Evolutionary conservation across 257 asterid species (phyloP), one percentile per base, ranked within the genome.

Genomic region (Penstemon newberryi): DNA sequence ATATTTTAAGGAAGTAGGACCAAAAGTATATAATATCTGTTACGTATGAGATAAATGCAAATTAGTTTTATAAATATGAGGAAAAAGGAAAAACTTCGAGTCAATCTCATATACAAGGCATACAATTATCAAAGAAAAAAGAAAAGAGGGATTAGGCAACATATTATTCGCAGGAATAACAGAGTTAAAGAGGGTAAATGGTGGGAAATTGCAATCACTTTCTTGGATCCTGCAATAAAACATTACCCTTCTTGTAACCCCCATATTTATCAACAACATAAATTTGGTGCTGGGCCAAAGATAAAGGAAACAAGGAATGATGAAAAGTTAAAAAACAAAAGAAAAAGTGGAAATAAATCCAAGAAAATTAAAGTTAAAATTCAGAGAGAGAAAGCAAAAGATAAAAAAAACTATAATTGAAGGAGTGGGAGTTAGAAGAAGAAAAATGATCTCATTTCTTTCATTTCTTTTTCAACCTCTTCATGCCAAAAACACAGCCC

Each of bases 281-380:
- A 49, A 70, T 62, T 60, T 76, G 66, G 64, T 79, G 89, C 75
- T 71, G 84, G 77, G 71, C 85, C 76, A 81, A 85, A 75, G 84
- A 79, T 79, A 83, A 87, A 82, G 84, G 66, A 70, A 80, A 80
- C 81, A 82, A 81, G 83, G 85, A 85, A 87, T 85, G 84, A 85
- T 89, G 87, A 84, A 84, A 85, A 87, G 86, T 71, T 68, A 63
- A 41, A 72, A 66, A 72, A 43, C 72, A 62, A 75, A 59, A 54
- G 79, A 73, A 78, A 76, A 76, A 77, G 79, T 64, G 54, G 63
- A 70, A 73, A 74, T 70, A 73, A 78, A 79, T 71, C 75, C 66
- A 56, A 75, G 63, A 83, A 56, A 77, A 71, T 72, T 54, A 73
- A 73, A 79, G 67, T 75, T 65, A 72, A 57, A 33, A 39, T 19